Conservation (phyloP, 2,329 filamentous ascomycete genomes). For the Fusarium xylarioides region DNA sequence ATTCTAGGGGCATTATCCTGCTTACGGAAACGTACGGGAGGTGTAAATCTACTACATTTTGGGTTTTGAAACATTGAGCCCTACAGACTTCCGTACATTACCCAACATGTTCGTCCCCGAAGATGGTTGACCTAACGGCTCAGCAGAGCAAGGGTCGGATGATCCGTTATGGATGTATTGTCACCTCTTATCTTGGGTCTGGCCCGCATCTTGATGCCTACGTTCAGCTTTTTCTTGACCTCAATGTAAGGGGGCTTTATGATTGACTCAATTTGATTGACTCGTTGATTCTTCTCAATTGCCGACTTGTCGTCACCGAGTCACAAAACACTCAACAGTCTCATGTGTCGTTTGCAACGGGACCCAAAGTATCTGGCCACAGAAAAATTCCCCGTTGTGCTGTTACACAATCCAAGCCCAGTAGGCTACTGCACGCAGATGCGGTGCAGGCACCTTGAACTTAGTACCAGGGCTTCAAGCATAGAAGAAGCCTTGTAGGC, state of each 20-base stretch:
- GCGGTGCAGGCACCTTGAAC: conserved; percentile 6
- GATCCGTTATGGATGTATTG: background rate
- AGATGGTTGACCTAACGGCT: background rate
- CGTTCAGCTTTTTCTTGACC: conserved; percentile 2
- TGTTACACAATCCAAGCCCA: background rate
- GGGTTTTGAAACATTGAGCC: too few relatives aligned
- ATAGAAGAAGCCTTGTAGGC: background rate
- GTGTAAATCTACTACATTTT: too few relatives aligned
- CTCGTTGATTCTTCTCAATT: background rate
- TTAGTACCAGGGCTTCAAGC: background rate
- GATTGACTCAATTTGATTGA: background rate
- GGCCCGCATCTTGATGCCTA: background rate
- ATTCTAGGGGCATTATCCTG: too few relatives aligned
- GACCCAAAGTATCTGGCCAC: background rate
- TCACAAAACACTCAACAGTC: background rate
- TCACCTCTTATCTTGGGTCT: background rate
- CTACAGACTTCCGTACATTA: too few relatives aligned
- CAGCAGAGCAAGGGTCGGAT: background rate
- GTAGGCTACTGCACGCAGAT: conserved; percentile 2
- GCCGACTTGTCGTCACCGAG: background rate
- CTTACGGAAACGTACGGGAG: too few relatives aligned
- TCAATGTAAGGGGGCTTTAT: conserved; percentile 12
- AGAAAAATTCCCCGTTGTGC: background rate
- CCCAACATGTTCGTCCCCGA: background rate
- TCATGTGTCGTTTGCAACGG: background rate